These are phyloP conservation scores for Paxillus involutus DNA, from an alignment of 768 basidiomycete genomes.

Conservation along the genomic window DNA sequence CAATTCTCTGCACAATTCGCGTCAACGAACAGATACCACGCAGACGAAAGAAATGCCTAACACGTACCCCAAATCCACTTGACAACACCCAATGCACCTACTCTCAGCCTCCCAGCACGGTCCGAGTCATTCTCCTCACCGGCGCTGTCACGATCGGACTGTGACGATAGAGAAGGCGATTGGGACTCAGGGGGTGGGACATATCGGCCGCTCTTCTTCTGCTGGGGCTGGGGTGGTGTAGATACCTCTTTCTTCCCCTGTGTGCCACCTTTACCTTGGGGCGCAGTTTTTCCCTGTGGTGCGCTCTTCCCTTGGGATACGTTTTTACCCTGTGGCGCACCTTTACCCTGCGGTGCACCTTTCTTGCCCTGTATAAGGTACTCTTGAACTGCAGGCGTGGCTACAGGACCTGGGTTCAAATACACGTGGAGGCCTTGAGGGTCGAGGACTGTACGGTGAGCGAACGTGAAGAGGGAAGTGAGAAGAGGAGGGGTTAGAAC, in stretches of 20 bases:
- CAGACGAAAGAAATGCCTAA: slow-evolving; percentile 1
- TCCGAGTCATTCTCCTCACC: slow-evolving; percentile 71
- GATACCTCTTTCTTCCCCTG: slow-evolving; percentile 20
- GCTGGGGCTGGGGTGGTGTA: slow-evolving; percentile 25
- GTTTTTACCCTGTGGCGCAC: slow-evolving; percentile 10
- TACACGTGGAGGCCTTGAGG: slow-evolving; percentile 56
- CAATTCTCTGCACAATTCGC: slow-evolving; percentile 13
- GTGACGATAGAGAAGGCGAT: slow-evolving; percentile 19
- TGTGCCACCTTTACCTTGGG: slow-evolving; percentile 5
- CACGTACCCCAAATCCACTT: slow-evolving; percentile 62
- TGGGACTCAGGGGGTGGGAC: slow-evolving; percentile 33
- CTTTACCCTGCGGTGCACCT: neutral
- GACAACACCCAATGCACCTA: slow-evolving; percentile 65
- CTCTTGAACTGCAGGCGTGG: slow-evolving; percentile 14
- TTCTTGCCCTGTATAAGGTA: neutral
- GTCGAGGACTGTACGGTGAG: slow-evolving; percentile 56
- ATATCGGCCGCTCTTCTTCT: slow-evolving; percentile 32
- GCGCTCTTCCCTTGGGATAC: neutral
- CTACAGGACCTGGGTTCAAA: slow-evolving; percentile 64
- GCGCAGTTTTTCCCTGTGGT: neutral
- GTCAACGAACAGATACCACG: slow-evolving; percentile 1
- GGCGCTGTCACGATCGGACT: slow-evolving; percentile 27
- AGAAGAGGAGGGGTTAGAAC: slow-evolving; percentile 33
- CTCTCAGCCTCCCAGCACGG: slow-evolving; percentile 64
- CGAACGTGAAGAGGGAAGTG: slow-evolving; percentile 46